Conservation (phyloP, 176 grass and related monocot species). For the Stipa capillata region DNA sequence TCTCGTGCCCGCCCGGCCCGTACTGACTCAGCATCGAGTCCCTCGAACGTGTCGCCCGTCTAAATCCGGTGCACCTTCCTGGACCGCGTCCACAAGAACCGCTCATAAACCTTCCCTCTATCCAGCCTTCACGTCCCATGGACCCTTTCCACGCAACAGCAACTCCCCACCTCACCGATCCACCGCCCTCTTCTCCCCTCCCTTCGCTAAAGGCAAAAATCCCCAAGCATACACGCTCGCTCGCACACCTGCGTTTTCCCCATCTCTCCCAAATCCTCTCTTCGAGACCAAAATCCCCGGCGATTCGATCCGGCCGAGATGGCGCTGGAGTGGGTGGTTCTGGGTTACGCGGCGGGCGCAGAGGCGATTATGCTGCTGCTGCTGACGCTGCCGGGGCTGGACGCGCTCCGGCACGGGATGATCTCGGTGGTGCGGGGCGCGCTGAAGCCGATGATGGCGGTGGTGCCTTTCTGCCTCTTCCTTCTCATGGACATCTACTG, state of each 20-base stretch:
- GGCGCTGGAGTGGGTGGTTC: slow-evolving; percentile 97
- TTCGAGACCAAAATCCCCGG: background rate
- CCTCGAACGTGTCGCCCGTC: slow-evolving; percentile 37
- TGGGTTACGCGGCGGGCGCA: slow-evolving; percentile 78
- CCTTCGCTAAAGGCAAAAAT: slow-evolving; percentile 2
- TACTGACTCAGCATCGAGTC: slow-evolving; percentile 22
- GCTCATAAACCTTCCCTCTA: accelerated
- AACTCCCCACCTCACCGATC: background rate
- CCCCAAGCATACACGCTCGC: background rate
- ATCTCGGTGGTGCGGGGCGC: slow-evolving; percentile 62
- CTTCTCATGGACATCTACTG: slow-evolving; percentile 94
- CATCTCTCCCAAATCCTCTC: slow-evolving; percentile 7
- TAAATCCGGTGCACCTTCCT: background rate
- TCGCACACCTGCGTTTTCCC: background rate
- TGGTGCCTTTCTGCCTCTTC: slow-evolving; percentile 93
- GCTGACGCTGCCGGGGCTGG: slow-evolving; percentile 74
- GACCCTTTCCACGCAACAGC: slow-evolving; percentile 7
- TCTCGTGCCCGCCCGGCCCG: too few relatives aligned
- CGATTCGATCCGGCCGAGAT: slow-evolving; percentile 22
- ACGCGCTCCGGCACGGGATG: slow-evolving; percentile 67
- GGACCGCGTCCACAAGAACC: slow-evolving; percentile 9
- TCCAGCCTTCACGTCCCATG: background rate
- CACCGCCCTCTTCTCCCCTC: slow-evolving; percentile 47
- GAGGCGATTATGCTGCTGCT: slow-evolving; percentile 99
- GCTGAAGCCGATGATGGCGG: slow-evolving; percentile 85